Conservation (phyloP, 352 stramenopile species). For the Aphanomyces stellatus region DNA sequence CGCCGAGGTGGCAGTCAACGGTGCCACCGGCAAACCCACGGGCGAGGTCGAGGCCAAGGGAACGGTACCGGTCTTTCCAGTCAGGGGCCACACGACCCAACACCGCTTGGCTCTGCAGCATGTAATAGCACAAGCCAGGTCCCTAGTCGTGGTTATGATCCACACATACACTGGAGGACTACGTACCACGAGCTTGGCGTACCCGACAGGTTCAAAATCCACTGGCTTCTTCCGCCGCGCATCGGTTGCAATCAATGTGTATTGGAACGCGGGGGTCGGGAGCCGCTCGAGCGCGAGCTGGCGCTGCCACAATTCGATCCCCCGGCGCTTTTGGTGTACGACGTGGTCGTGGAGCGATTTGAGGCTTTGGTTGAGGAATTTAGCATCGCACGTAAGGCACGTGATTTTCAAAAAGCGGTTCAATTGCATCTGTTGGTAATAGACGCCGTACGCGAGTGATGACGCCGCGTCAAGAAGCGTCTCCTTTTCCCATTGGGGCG, state of each 20-base stretch:
- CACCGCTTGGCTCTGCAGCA: conserved; percentile 52
- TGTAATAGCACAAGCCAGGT: conserved; percentile 50
- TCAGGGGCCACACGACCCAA: conserved; percentile 45
- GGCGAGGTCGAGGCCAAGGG: conserved; percentile 33
- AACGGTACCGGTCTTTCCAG: conserved; percentile 56
- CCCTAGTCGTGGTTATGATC: too few species aligned
- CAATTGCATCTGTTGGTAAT: not conserved
- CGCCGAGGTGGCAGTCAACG: conserved; percentile 66
- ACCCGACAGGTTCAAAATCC: conserved; percentile 54
- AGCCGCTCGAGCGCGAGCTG: not conserved
- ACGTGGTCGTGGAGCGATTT: conserved; percentile 10
- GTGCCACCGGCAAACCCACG: conserved; percentile 41
- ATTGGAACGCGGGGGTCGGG: conserved; percentile 30
- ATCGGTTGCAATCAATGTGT: conserved; percentile 29
- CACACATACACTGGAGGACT: too few species aligned
- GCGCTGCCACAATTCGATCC: not conserved
- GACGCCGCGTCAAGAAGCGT: conserved; percentile 1
- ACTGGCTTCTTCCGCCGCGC: conserved; percentile 51
- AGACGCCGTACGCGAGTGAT: not conserved
- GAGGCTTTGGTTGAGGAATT: conserved; percentile 2
- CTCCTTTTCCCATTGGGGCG: conserved; percentile 4
- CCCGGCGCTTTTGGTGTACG: not conserved
- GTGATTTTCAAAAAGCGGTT: conserved; percentile 12
- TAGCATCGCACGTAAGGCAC: conserved; percentile 1
- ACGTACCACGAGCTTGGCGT: conserved; percentile 64